A percentile compares a stretch with the other conserved stretches of the same genome.
Evolutionary conservation across 495 filamentous ascomycete genomes (phyloP).

Genomic region (Penicillium atrosanguineum): DNA sequence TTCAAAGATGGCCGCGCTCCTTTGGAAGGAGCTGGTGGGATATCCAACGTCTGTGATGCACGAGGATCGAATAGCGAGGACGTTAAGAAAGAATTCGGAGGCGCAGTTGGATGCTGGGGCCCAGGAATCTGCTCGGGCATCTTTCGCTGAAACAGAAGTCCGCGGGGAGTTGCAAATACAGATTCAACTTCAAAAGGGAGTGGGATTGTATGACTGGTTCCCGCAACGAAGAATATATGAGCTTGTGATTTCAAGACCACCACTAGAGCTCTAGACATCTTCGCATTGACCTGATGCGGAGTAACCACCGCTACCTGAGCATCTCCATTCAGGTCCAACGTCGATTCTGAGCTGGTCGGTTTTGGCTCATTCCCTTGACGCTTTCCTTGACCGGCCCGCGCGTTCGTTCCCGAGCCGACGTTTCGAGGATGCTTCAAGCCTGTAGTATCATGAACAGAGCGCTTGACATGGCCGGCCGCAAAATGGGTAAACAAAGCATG

Average conservation of each 20-base stretch:
- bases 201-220: constrained; percentile 84
- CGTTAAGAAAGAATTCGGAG: constrained; percentile 79
- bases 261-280: constrained; percentile 67
- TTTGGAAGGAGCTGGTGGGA: constrained; percentile 39
- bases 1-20: constrained; percentile 34
- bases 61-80: constrained; percentile 49
- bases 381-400: constrained; percentile 16
- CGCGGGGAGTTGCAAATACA: constrained; percentile 76
- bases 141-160: constrained; percentile 82
- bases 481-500: constrained; percentile 87
- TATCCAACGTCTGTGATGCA: constrained; percentile 44
- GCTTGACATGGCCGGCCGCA: constrained; percentile 44
- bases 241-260: constrained; percentile 91
- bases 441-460: constrained; percentile 9
- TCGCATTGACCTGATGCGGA: constrained; percentile 16
- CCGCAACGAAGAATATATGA: constrained; percentile 88
- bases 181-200: constrained; percentile 92
- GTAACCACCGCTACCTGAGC: constrained; percentile 14
- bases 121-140: constrained; percentile 31
- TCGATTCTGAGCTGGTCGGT: constrained; percentile 12
- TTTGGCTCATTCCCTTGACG: constrained; percentile 15
- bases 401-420: constrained; percentile 6
- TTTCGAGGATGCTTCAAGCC: constrained; percentile 2
- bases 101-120: constrained; percentile 40
- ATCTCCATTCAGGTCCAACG: constrained; percentile 25